Evolutionary conservation across 2,329 filamentous ascomycete genomes (phyloP).

Genomic region (Trichocomaceae sp.): DNA sequence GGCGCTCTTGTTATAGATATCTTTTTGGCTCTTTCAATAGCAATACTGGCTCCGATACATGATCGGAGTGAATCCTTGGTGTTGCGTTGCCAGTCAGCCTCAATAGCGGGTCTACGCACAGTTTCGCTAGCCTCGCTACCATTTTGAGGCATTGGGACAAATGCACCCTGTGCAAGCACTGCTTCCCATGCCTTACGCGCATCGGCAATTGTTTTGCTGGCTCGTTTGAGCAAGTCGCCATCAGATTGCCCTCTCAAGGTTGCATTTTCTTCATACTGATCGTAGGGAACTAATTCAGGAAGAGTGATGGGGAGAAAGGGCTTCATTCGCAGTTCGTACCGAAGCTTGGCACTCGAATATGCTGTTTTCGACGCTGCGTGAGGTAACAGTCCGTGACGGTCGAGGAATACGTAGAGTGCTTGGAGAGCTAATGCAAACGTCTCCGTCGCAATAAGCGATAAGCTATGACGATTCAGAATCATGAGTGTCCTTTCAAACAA

Average conservation of each 20-base stretch:
- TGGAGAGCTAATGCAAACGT: constrained; percentile 47
- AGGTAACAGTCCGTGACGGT: constrained; percentile 48
- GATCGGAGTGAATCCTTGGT: constrained; percentile 58
- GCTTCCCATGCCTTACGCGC: constrained; percentile 40
- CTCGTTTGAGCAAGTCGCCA: constrained; percentile 33
- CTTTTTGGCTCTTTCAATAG: constrained; percentile 55
- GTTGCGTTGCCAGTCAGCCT: constrained; percentile 56
- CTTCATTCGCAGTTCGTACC: constrained; percentile 81
- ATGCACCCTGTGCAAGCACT: constrained; percentile 34
- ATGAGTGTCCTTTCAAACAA: constrained; percentile 37
- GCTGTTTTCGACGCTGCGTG: constrained; percentile 47
- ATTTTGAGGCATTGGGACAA: constrained; percentile 16
- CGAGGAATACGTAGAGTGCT: constrained; percentile 60
- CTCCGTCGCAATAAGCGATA: constrained; percentile 59
- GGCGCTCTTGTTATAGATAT: constrained; percentile 31
- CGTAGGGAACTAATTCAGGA: constrained; percentile 60
- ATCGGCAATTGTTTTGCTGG: constrained; percentile 32
- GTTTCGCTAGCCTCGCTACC: constrained; percentile 1
- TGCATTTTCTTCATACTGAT: constrained; percentile 49
- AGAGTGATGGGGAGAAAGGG: constrained; percentile 66
- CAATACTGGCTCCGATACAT: constrained; percentile 64
- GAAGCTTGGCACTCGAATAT: constrained; percentile 61
- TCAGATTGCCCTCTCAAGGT: constrained; percentile 41
- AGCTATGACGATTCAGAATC: constrained; percentile 54
- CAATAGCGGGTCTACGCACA: constrained; percentile 39